These are phyloP conservation scores for Trichodelitschia bisporula DNA, from an alignment of 495 filamentous ascomycete species.

Conservation along the genomic window DNA sequence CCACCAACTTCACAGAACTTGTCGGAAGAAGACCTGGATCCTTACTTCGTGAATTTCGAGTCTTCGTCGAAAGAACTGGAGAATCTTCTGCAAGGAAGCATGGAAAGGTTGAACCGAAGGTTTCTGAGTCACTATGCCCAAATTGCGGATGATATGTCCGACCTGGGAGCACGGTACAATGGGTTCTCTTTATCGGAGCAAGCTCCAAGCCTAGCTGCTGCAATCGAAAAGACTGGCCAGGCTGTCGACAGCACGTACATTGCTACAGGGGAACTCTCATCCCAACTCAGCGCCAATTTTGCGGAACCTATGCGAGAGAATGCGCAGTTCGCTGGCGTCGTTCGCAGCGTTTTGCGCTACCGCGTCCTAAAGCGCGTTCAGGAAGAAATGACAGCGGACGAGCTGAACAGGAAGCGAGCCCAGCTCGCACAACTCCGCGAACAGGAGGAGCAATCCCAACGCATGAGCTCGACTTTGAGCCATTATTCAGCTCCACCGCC, in stretches of 20 bases:
- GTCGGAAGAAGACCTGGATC: slow-evolving; percentile 75
- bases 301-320: slow-evolving; percentile 94
- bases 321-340: slow-evolving; percentile 88
- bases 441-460: slow-evolving; percentile 72
- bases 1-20: slow-evolving; percentile 53
- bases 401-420: slow-evolving; percentile 55
- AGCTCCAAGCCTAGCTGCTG: slow-evolving; percentile 63
- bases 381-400: slow-evolving; percentile 88
- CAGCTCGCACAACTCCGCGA: slow-evolving; percentile 63
- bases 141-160: slow-evolving; percentile 67
- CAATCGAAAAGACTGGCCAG: slow-evolving; percentile 84
- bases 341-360: slow-evolving; percentile 67
- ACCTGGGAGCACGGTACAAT: slow-evolving; percentile 82
- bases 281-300: slow-evolving; percentile 62
- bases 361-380: slow-evolving; percentile 80
- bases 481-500: slow-evolving; percentile 13
- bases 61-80: slow-evolving; percentile 71
- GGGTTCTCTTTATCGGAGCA: slow-evolving; percentile 91
- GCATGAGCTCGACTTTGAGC: slow-evolving; percentile 32
- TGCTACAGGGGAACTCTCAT: slow-evolving; percentile 74
- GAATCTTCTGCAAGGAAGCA: slow-evolving; percentile 59
- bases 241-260: slow-evolving; percentile 92
- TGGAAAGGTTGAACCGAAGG: slow-evolving; percentile 85
- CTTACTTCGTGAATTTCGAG: slow-evolving; percentile 86
- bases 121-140: slow-evolving; percentile 63